Evolutionary conservation across 805 yeast species (phyloP).

Genomic region (Priceomyces fermenticarens): DNA sequence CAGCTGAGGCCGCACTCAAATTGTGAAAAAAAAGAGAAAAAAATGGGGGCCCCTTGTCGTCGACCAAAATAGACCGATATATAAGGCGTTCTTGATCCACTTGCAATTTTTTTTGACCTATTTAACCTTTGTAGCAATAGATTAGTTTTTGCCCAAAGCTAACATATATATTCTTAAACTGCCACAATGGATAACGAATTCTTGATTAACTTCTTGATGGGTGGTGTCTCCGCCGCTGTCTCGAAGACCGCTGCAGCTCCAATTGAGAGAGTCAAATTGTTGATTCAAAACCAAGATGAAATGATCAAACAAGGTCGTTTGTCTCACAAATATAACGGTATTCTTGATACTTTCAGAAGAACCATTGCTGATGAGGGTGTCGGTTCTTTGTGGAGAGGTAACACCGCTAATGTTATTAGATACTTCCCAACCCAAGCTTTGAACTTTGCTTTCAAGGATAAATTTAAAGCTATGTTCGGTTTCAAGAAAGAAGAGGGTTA

Average conservation of each 20-base stretch:
- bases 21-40: neutral
- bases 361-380: constrained; percentile 93
- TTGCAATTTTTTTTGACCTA: no score
- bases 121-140: no score
- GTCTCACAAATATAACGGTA: constrained; percentile 83
- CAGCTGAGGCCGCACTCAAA: neutral
- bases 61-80: constrained; percentile 4
- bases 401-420: constrained; percentile 98
- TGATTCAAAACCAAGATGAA: constrained; percentile 97
- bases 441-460: constrained; percentile 97
- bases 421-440: constrained; percentile 99
- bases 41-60: constrained; percentile 4
- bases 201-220: constrained; percentile 72
- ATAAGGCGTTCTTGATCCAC: constrained; percentile 3
- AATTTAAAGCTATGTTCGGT: constrained; percentile 92
- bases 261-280: constrained; percentile 93
- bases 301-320: constrained; percentile 98
- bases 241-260: constrained; percentile 98
- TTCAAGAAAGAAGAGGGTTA: constrained; percentile 94
- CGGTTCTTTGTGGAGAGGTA: constrained; percentile 97
- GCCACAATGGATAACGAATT: constrained; percentile 14
- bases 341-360: constrained; percentile 89
- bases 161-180: no score
- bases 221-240: constrained; percentile 99
- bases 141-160: no score